phyloP scores from a whole-genome alignment of 208 protist genomes.

The Crithidia mellificae region DNA sequence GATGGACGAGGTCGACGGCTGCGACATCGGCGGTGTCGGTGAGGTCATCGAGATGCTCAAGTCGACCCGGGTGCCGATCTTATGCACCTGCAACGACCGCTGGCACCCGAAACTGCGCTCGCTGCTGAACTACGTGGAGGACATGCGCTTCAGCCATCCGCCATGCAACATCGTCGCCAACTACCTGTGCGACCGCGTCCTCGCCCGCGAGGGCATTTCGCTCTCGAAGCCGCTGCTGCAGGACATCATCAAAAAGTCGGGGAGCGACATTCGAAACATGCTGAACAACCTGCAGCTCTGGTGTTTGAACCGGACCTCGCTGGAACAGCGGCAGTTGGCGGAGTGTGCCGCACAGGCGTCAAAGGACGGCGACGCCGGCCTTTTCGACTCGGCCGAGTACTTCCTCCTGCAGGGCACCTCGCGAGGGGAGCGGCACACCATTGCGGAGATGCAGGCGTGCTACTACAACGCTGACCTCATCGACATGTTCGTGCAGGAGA shows the following conservation, averaged over 20 bases:
- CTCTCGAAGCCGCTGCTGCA: slow-evolving; percentile 87
- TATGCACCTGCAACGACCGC: slow-evolving; percentile 99
- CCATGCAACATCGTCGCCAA: slow-evolving; percentile 86
- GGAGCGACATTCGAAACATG: slow-evolving; percentile 96
- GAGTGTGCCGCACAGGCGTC: slow-evolving; percentile 66
- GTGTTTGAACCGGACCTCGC: slow-evolving; percentile 52
- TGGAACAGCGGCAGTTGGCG: slow-evolving; percentile 70
- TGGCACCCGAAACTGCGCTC: slow-evolving; percentile 92
- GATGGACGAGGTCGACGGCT: slow-evolving; percentile 99
- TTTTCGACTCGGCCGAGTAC: slow-evolving; percentile 91
- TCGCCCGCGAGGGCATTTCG: slow-evolving; percentile 88
- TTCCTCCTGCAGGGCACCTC: slow-evolving; percentile 83
- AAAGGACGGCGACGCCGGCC: slow-evolving; percentile 91
- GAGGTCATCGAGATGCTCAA: slow-evolving; percentile 97
- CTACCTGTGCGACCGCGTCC: slow-evolving; percentile 87
- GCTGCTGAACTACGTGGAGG: slow-evolving; percentile 95
- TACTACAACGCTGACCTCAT: slow-evolving; percentile 94
- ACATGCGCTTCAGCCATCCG: slow-evolving; percentile 93
- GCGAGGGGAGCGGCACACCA: slow-evolving; percentile 54
- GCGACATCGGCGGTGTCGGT: slow-evolving; percentile 97
- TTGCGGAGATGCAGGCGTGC: slow-evolving; percentile 76
- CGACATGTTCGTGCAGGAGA: slow-evolving; percentile 95
- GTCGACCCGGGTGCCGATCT: slow-evolving; percentile 93
- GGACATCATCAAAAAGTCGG: slow-evolving; percentile 86
- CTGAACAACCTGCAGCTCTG: slow-evolving; percentile 97